These are phyloP conservation scores for Musa troglodytarum DNA, from an alignment of 176 grass and related monocot species.

Conservation along the genomic window DNA sequence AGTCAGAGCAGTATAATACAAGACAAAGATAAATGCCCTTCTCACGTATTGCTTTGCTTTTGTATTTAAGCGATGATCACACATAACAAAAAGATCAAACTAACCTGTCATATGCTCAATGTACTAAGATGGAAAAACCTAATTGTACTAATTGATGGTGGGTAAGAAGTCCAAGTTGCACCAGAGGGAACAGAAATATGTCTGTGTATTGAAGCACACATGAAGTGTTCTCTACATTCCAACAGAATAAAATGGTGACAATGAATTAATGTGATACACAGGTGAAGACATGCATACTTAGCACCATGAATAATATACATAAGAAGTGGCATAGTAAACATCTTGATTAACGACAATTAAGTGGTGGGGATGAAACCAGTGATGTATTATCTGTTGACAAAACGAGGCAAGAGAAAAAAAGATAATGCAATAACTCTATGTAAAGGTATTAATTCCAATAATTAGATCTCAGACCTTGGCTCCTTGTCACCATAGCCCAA, in stretches of 20 bases:
- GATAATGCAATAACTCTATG: neutral
- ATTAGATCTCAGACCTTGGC: conserved; percentile 45
- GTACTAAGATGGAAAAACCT: neutral
- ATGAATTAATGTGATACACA: neutral
- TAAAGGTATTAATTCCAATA: neutral
- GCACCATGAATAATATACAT: neutral
- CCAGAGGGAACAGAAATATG: neutral
- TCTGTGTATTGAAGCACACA: neutral
- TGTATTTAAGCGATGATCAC: too few species aligned
- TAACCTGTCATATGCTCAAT: neutral
- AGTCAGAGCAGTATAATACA: too few species aligned
- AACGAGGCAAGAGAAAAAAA: neutral
- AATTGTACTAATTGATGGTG: neutral
- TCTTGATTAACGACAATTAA: neutral
- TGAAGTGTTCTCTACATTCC: neutral
- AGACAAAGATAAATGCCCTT: too few species aligned
- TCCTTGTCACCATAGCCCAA: conserved; percentile 85
- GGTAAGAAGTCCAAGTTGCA: neutral
- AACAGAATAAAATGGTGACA: neutral
- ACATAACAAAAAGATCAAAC: neutral
- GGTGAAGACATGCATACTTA: neutral
- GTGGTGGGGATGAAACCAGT: neutral
- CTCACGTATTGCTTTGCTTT: too few species aligned
- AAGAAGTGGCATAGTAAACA: neutral
- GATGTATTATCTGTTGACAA: neutral